phyloP scores from a whole-genome alignment of 805 yeast species.

The Zygosaccharomyces siamensis region DNA sequence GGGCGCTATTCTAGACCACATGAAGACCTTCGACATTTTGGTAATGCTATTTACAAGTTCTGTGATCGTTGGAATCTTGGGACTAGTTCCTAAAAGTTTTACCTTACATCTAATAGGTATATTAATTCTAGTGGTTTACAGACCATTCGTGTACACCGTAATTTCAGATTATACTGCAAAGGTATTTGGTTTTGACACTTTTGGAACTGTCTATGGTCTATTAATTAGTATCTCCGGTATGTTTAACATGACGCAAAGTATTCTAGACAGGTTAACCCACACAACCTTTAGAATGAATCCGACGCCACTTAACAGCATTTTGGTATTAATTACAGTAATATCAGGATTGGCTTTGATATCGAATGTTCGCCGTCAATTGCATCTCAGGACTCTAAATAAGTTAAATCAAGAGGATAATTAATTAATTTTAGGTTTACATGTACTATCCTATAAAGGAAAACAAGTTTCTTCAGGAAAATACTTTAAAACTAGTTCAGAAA shows the following conservation, averaged over 20 bases:
- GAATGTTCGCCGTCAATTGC: slow-evolving; percentile 5
- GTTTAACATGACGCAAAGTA: slow-evolving; percentile 68
- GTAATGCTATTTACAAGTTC: slow-evolving; percentile 50
- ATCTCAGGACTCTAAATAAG: slow-evolving; percentile 2
- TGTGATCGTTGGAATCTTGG: slow-evolving; percentile 62
- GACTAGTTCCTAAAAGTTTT: slow-evolving; percentile 47
- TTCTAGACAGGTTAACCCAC: slow-evolving; percentile 68
- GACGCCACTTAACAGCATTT: slow-evolving; percentile 59
- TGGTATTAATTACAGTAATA: slow-evolving; percentile 51
- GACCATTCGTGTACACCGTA: slow-evolving; percentile 91
- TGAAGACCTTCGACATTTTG: slow-evolving; percentile 56
- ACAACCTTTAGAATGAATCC: slow-evolving; percentile 67
- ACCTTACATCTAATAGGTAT: slow-evolving; percentile 63
- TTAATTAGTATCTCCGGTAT: slow-evolving; percentile 77
- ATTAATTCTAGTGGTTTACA: slow-evolving; percentile 64
- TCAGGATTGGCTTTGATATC: slow-evolving; percentile 10
- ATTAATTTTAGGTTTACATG: neutral
- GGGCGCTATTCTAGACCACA: slow-evolving; percentile 72
- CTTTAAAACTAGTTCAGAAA: neutral
- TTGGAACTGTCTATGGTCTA: slow-evolving; percentile 88
- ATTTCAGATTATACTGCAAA: slow-evolving; percentile 89
- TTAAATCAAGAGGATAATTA: neutral
- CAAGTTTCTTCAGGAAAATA: neutral
- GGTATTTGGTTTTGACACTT: slow-evolving; percentile 87
- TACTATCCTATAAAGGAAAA: neutral